phyloP scores from a whole-genome alignment of 139 green algal genomes.

The Coelastrella sp. region DNA sequence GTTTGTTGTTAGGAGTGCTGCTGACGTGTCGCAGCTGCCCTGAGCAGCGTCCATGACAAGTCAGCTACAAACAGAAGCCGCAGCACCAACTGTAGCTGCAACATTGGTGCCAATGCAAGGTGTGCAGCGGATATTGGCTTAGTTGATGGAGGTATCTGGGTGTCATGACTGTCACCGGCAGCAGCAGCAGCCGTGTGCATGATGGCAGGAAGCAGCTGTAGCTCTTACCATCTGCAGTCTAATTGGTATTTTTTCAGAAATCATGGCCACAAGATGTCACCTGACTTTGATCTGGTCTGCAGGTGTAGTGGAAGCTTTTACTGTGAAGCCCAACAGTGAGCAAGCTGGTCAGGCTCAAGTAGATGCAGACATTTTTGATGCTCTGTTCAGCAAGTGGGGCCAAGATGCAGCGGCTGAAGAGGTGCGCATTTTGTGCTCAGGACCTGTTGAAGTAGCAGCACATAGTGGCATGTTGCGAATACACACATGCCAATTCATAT shows the following conservation, averaged over 20 bases:
- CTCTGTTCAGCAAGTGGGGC: constrained; percentile 43
- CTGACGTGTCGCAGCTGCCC: too few species aligned
- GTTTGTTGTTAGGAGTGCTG: too few species aligned
- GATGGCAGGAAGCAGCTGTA: too few species aligned
- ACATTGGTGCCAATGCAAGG: neutral
- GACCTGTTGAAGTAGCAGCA: neutral
- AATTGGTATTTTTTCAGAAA: too few species aligned
- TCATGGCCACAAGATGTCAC: too few species aligned
- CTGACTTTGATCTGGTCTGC: too few species aligned
- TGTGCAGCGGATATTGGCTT: neutral
- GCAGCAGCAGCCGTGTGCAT: too few species aligned
- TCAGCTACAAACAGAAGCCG: constrained; percentile 1
- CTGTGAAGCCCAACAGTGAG: neutral
- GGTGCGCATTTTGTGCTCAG: neutral
- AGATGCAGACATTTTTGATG: constrained; percentile 40
- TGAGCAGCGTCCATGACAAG: neutral
- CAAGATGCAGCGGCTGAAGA: constrained; percentile 8
- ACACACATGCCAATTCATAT: too few species aligned
- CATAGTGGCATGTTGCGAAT: neutral
- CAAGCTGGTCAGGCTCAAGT: neutral
- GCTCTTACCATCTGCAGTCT: too few species aligned
- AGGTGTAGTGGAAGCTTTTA: too few species aligned
- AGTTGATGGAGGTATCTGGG: too few species aligned
- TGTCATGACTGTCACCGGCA: too few species aligned
- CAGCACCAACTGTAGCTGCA: neutral